Base-by-base conservation (phyloP, 345 rosid species). In the Noccaea caerulescens region DNA sequence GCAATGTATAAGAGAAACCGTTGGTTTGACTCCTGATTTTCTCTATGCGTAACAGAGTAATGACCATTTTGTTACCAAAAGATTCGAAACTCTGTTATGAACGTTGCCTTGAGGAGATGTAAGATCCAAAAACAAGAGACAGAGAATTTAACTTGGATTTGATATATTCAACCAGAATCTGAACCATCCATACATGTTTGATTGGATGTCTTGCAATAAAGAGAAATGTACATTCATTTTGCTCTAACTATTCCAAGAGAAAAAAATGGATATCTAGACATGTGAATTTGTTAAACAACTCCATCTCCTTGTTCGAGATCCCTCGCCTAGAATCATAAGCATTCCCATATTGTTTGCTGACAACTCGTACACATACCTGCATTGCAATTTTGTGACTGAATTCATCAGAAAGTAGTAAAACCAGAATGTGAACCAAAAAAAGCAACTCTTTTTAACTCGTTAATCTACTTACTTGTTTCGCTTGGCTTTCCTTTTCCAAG, bases 281-380 rank as follows among this genome's bases (percentile, higher is more conserved):
- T 83, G 92, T 10, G 86, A 63, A 69, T 95, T 88, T 57, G 88
- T 68, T 61, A 89, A 82, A 73, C 96, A 92, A 78, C 88, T 83
- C 96, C 88, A 84, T 66, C 78, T 92, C 82, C 85, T 78, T 42
- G 63, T 67, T 57, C 75, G 81, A 38, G 88, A 82, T 27, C 83
- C 84, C 79, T 86, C 88, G 53, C 93, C 99, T 51, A 95, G 77
- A 38, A 92, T 85, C 92, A 92, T 81, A 38, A 88, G 83, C 92
- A 90, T 83, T 74, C 99, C 99, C 56, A 55, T 78, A n/a, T 86
- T 84, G 71, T 77, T 82, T 47, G 91, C 81, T 56, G 98, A 75
- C 57, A 84, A 57, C 37, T 89, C 87, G 57, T 76, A 87, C 63
- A 78, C 54, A 61, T 86, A 84, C 84, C 98, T 91, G 75, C 63